These are phyloP conservation scores for Panus rudis DNA, from an alignment of 768 basidiomycete species.

Conservation along the genomic window DNA sequence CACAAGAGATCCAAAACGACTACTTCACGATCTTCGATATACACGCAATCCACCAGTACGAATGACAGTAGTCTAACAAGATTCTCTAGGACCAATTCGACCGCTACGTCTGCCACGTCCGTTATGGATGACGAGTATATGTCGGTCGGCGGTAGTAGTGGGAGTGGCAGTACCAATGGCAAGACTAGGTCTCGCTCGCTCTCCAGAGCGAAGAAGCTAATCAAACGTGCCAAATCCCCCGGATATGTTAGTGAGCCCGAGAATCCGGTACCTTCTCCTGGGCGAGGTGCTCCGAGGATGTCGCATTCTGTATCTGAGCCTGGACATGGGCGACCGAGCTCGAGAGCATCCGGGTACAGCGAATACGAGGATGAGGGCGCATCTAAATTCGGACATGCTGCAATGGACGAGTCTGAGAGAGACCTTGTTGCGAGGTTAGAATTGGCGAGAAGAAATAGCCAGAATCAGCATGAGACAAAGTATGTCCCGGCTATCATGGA, in stretches of 20 bases:
- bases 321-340: conserved; percentile 15
- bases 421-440: conserved; percentile 75
- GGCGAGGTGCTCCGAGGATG: conserved; percentile 10
- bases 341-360: conserved; percentile 35
- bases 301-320: conserved; percentile 20
- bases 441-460: conserved; percentile 78
- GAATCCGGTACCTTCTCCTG: conserved; percentile 10
- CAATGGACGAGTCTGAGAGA: conserved; percentile 61
- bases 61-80: conserved; percentile 61
- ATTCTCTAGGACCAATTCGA: conserved; percentile 66
- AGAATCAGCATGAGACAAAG: conserved; percentile 56
- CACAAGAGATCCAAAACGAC: conserved; percentile 66
- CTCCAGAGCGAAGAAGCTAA: conserved; percentile 41
- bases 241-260: conserved; percentile 24
- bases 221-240: conserved; percentile 41
- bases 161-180: conserved; percentile 12
- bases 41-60: conserved; percentile 64
- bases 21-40: conserved; percentile 61
- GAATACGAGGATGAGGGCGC: conserved; percentile 36
- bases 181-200: conserved; percentile 21
- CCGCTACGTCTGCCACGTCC: conserved; percentile 60
- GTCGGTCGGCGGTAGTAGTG: conserved; percentile 26
- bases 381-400: conserved; percentile 25
- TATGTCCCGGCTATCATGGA: conserved; percentile 35
- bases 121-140: conserved; percentile 52